phyloP scores from a whole-genome alignment of 2,329 filamentous ascomycete genomes.

The Cladobotryum mycophilum region DNA sequence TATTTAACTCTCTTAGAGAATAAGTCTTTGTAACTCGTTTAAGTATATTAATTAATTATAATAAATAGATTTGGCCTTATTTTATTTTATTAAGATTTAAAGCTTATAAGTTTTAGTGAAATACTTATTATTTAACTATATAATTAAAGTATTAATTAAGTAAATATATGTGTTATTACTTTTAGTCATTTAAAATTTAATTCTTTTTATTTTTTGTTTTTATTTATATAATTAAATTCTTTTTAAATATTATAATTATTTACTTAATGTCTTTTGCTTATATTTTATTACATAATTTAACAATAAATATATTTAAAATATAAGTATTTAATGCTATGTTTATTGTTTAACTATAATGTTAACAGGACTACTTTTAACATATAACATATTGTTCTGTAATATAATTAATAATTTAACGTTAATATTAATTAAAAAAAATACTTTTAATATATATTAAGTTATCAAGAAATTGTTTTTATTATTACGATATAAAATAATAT shows the following conservation, averaged over 20 bases:
- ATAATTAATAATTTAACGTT: background rate
- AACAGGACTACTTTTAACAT: conserved; percentile 2
- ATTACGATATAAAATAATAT: background rate
- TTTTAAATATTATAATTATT: too few species aligned
- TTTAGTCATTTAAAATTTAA: background rate
- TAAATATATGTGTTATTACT: background rate
- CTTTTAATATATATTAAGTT: background rate
- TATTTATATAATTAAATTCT: too few species aligned
- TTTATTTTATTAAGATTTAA: too few species aligned
- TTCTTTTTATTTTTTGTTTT: background rate
- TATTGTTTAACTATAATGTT: conserved; percentile 5
- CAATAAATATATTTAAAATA: background rate
- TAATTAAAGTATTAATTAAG: too few species aligned
- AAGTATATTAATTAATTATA: background rate
- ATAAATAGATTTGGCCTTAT: background rate
- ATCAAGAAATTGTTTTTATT: background rate
- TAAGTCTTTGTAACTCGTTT: background rate
- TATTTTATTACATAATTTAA: background rate
- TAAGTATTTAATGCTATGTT: background rate
- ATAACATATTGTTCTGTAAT: background rate
- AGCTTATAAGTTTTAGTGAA: background rate
- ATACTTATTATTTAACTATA: too few species aligned
- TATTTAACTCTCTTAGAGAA: background rate
- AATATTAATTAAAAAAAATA: conserved; percentile 4
- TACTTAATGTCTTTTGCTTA: background rate